These are phyloP conservation scores for Nemophila menziesii DNA, from an alignment of 257 asterid species.

Conservation along the genomic window DNA sequence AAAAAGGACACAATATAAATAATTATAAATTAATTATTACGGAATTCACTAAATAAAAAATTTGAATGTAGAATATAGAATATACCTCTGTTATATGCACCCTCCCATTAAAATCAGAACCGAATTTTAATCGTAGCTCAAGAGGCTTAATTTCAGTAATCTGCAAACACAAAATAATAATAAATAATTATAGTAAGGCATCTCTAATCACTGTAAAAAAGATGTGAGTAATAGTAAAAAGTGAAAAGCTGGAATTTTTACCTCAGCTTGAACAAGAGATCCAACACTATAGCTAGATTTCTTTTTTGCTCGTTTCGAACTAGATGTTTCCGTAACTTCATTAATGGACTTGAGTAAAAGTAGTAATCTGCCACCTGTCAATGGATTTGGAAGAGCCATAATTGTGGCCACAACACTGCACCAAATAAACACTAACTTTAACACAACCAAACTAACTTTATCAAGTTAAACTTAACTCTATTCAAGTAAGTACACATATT, in stretches of 20 bases:
- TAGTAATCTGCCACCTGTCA: constrained; percentile 67
- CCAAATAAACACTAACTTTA: constrained; percentile 4
- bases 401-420: constrained; percentile 68
- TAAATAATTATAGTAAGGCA: neutral
- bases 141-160: constrained; percentile 78
- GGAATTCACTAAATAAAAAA: neutral
- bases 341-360: constrained; percentile 51
- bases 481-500: neutral
- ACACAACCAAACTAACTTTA: neutral
- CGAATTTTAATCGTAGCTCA: constrained; percentile 79
- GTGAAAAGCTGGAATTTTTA: constrained; percentile 11
- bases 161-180: constrained; percentile 33
- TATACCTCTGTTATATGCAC: constrained; percentile 87
- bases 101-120: constrained; percentile 71
- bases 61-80: neutral
- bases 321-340: constrained; percentile 46
- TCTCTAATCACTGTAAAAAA: too few species aligned
- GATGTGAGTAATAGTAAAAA: constrained; percentile 1
- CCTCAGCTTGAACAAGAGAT: constrained; percentile 82
- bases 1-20: constrained; percentile 10
- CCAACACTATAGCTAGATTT: constrained; percentile 55
- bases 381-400: constrained; percentile 61
- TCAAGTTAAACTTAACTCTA: neutral
- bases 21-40: neutral
- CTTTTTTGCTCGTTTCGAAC: constrained; percentile 68